A percentile compares a stretch with the other conserved stretches of the same genome.
Conservation (phyloP, 495 filamentous ascomycete species). For the Aspergillus saccharolyticus region DNA sequence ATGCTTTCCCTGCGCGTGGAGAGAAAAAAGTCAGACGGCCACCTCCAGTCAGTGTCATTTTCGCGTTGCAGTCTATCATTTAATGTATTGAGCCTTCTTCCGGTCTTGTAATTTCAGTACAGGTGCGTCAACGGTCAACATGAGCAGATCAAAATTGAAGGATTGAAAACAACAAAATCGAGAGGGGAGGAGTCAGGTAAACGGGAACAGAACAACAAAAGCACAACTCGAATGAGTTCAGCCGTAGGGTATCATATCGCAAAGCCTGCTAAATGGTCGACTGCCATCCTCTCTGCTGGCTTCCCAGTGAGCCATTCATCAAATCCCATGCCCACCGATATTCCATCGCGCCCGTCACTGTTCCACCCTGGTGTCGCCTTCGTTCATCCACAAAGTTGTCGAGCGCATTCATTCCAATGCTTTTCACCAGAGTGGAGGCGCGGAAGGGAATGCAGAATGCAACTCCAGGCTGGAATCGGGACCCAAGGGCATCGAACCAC, state of each 20-base stretch:
- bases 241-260: conserved; percentile 49
- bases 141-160: background rate
- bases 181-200: background rate
- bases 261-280: conserved; percentile 47
- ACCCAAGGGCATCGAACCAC: conserved; percentile 13
- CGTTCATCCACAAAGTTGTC: background rate
- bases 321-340: conserved; percentile 6
- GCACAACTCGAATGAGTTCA: conserved; percentile 33
- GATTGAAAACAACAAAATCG: background rate
- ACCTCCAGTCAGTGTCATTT: background rate
- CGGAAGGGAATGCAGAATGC: background rate
- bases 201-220: conserved; percentile 12
- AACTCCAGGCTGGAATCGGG: conserved; percentile 3
- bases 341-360: conserved; percentile 1
- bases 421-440: background rate
- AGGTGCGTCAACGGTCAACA: conserved; percentile 24
- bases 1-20: background rate
- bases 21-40: background rate
- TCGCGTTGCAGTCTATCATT: conserved; percentile 13
- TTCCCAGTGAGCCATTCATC: conserved; percentile 5
- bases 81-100: conserved; percentile 13
- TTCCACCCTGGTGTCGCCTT: background rate
- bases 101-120: conserved; percentile 11
- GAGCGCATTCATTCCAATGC: background rate
- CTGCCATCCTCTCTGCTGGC: conserved; percentile 27